These are phyloP conservation scores for Aspergillus japonicus DNA, from an alignment of 2,329 filamentous ascomycete species.

Conservation along the genomic window DNA sequence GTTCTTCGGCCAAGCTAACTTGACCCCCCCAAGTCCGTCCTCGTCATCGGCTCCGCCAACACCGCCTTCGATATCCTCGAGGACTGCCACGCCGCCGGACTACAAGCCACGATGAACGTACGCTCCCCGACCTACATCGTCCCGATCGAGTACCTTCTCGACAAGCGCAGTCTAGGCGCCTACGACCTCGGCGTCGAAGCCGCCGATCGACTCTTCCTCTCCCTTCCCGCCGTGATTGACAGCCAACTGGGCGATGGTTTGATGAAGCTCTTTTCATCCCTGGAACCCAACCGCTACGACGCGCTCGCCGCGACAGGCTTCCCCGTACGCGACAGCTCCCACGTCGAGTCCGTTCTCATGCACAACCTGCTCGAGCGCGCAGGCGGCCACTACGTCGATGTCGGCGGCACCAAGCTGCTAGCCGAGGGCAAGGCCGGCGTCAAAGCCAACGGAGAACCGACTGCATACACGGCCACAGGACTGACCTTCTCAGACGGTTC, in stretches of 20 bases:
- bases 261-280: constrained; percentile 23
- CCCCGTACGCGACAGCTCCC: constrained; percentile 34
- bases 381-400: constrained; percentile 45
- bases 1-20: background rate
- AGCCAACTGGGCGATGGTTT: constrained; percentile 15
- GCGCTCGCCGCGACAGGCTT: constrained; percentile 37
- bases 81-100: constrained; percentile 45
- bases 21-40: constrained; percentile 31
- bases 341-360: constrained; percentile 23
- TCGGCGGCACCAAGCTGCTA: constrained; percentile 36
- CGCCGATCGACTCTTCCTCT: background rate
- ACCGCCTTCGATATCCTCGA: constrained; percentile 50
- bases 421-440: constrained; percentile 33
- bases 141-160: constrained; percentile 22
- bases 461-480: constrained; percentile 32
- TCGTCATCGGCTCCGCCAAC: constrained; percentile 50
- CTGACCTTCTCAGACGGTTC: constrained; percentile 38
- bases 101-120: constrained; percentile 48
- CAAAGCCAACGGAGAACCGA: constrained; percentile 31
- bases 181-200: constrained; percentile 29
- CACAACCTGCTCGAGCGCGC: constrained; percentile 38
- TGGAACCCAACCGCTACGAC: constrained; percentile 38
- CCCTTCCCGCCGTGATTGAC: constrained; percentile 8
- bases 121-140: constrained; percentile 40
- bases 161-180: constrained; percentile 21